phyloP scores from a whole-genome alignment of 768 basidiomycete genomes.

The Naganishia friedmannii region DNA sequence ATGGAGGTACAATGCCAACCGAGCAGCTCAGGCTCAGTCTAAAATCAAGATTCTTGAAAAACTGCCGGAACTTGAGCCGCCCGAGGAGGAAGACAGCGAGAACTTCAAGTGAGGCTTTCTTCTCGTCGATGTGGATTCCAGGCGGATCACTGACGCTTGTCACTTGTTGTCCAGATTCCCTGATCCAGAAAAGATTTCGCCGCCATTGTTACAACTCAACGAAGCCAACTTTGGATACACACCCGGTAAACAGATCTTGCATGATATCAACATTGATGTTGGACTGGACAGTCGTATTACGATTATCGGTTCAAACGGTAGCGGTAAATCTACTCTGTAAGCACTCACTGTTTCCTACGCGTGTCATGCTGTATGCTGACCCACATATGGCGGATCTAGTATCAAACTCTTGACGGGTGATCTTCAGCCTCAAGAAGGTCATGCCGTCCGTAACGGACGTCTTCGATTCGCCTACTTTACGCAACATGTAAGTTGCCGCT shows the following conservation, averaged over 20 bases:
- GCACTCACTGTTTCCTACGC: conserved; percentile 39
- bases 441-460: conserved; percentile 85
- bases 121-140: neutral
- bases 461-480: conserved; percentile 61
- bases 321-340: conserved; percentile 92
- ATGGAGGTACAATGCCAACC: conserved; percentile 96
- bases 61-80: conserved; percentile 88
- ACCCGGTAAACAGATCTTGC: conserved; percentile 70
- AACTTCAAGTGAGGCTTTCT: conserved; percentile 67
- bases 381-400: conserved; percentile 54
- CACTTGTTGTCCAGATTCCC: conserved; percentile 64
- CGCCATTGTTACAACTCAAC: conserved; percentile 86
- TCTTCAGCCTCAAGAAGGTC: conserved; percentile 68
- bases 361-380: neutral
- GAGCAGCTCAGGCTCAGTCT: conserved; percentile 82
- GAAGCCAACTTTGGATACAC: conserved; percentile 87
- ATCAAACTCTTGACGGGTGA: conserved; percentile 91
- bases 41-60: conserved; percentile 75
- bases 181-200: conserved; percentile 94
- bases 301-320: conserved; percentile 89
- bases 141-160: conserved; percentile 2
- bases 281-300: conserved; percentile 92
- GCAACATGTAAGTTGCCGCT: conserved; percentile 60
- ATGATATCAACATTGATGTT: conserved; percentile 80
- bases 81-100: conserved; percentile 87